A percentile compares a stretch with the other conserved stretches of the same genome.
Evolutionary conservation across 352 stramenopile species (phyloP).

Genomic region (Phytophthora agathidicida): DNA sequence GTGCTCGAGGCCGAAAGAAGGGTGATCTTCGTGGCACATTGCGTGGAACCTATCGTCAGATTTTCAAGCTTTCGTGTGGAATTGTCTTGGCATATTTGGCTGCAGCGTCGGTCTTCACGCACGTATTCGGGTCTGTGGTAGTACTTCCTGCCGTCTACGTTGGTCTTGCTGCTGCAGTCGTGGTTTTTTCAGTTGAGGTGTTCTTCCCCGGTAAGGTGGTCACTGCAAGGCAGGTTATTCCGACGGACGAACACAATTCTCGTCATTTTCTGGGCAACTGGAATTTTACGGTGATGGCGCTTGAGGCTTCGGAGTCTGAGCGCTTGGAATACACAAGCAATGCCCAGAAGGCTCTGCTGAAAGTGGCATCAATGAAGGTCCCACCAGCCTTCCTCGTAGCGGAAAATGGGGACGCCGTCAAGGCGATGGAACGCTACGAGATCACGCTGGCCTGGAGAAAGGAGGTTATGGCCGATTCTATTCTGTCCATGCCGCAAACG

Average conservation of each 20-base stretch:
- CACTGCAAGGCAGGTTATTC: constrained; percentile 35
- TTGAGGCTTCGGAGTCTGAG: constrained; percentile 71
- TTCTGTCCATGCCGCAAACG: constrained; percentile 62
- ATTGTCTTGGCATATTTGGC: constrained; percentile 63
- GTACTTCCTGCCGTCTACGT: constrained; percentile 64
- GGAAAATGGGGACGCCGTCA: constrained; percentile 67
- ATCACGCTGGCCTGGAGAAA: constrained; percentile 75
- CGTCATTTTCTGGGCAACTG: constrained; percentile 48
- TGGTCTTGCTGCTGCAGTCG: constrained; percentile 40
- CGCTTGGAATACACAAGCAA: constrained; percentile 24
- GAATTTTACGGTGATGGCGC: constrained; percentile 60
- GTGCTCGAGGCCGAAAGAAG: constrained; percentile 25
- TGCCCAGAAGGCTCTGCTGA: constrained; percentile 10
- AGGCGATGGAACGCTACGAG: constrained; percentile 68
- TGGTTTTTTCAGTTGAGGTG: constrained; percentile 66
- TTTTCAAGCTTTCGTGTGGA: constrained; percentile 64
- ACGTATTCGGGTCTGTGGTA: constrained; percentile 54
- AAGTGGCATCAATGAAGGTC: constrained; percentile 31
- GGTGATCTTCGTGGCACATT: constrained; percentile 55
- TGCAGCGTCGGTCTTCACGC: constrained; percentile 54
- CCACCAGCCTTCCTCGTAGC: constrained; percentile 68
- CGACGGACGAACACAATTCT: constrained; percentile 3
- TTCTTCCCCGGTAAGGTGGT: constrained; percentile 60
- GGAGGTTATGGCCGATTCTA: constrained; percentile 71
- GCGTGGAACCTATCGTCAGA: constrained; percentile 62